A percentile compares a stretch with the other conserved stretches of the same genome.
Evolutionary conservation across 208 protist species (phyloP).

Genomic region (Leptomonas pyrrhocoris): DNA sequence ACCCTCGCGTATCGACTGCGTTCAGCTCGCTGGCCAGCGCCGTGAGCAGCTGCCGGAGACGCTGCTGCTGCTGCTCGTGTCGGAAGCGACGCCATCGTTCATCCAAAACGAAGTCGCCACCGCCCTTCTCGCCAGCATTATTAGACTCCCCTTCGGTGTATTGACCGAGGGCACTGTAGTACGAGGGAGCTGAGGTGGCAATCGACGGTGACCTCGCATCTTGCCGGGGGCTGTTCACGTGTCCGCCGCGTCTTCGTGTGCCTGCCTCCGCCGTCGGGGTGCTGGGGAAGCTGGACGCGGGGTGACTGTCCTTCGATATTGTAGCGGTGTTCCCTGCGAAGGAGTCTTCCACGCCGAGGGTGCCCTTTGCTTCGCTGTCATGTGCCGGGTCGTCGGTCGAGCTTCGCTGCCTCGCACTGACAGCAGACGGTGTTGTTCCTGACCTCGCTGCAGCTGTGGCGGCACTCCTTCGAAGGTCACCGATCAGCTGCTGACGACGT

Average conservation of each 20-base stretch:
- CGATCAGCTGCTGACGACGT: conserved; percentile 5
- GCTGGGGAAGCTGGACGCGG: background rate
- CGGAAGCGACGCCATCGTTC: conserved; percentile 1
- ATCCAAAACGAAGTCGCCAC: background rate
- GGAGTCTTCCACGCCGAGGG: background rate
- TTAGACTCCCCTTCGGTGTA: background rate
- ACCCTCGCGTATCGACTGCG: conserved; percentile 32
- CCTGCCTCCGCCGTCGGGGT: background rate
- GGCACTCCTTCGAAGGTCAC: background rate
- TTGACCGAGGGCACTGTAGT: conserved; percentile 9
- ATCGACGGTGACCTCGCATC: background rate
- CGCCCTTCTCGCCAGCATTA: background rate
- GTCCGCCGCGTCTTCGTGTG: too few species aligned
- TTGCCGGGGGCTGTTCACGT: background rate
- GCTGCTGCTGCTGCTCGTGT: conserved; percentile 25
- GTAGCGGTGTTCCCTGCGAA: background rate
- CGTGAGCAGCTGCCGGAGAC: conserved; percentile 15
- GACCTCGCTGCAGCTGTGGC: background rate
- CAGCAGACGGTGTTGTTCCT: background rate
- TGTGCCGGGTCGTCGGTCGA: background rate
- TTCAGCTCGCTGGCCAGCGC: conserved; percentile 34
- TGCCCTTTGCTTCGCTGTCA: background rate
- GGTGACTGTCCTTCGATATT: conserved; percentile 1
- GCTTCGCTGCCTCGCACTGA: background rate
- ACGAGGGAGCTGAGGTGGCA: conserved; percentile 11